Evolutionary conservation across 495 filamentous ascomycete species (phyloP).

Genomic region (Aspergillus hancockii): DNA sequence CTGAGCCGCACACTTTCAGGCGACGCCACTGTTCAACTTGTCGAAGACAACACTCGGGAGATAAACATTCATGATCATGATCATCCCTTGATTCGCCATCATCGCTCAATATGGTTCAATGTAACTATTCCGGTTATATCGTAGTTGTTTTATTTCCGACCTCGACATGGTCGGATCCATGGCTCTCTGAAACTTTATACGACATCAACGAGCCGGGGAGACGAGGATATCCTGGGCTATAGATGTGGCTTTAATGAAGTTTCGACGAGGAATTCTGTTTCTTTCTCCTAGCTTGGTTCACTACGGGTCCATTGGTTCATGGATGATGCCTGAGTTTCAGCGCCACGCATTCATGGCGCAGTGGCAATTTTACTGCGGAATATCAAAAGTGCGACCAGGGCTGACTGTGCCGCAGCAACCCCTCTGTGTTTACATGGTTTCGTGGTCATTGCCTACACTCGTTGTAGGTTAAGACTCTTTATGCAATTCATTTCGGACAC

Average conservation of each 20-base stretch:
- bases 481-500: background rate
- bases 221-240: background rate
- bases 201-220: background rate
- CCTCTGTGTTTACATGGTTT: background rate
- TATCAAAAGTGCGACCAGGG: background rate
- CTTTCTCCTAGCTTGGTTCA: background rate
- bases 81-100: background rate
- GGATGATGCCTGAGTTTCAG: background rate
- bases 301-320: background rate
- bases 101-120: background rate
- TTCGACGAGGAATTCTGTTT: background rate
- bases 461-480: background rate
- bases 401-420: background rate
- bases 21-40: background rate
- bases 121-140: background rate
- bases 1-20: constrained; percentile 6
- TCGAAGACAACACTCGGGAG: background rate
- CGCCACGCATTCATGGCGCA: background rate
- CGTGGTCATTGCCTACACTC: too few relatives aligned
- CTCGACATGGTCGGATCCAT: background rate
- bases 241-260: background rate
- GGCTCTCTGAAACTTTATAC: background rate
- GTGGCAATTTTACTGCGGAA: background rate
- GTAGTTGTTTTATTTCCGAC: background rate
- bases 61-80: background rate